Percentiles rank a stretch among this genome's conserved stretches.
phyloP scores from a whole-genome alignment of 2,329 filamentous ascomycete genomes.

The Juglanconis sp. region DNA sequence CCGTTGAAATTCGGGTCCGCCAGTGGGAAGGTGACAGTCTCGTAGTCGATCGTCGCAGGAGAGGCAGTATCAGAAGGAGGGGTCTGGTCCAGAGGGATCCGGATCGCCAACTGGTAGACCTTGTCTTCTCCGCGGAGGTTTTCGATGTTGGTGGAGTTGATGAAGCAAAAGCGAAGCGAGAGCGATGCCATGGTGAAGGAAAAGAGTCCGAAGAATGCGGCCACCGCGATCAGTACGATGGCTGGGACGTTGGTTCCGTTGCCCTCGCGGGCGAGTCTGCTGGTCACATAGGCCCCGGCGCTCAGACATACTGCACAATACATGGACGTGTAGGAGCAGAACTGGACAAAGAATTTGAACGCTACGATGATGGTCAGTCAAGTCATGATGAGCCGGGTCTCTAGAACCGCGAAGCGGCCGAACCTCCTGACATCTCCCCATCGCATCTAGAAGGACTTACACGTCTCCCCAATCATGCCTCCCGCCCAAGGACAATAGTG shows the following conservation, averaged over 20 bases:
- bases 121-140: slow-evolving; percentile 59
- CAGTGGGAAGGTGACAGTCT: slow-evolving; percentile 59
- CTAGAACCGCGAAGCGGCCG: neutral
- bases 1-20: slow-evolving; percentile 22
- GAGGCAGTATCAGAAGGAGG: neutral
- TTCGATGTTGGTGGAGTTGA: slow-evolving; percentile 84
- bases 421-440: neutral
- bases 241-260: slow-evolving; percentile 53
- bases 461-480: slow-evolving; percentile 81
- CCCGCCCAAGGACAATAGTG: slow-evolving; percentile 98
- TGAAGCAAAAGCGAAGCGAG: slow-evolving; percentile 64
- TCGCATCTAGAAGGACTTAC: slow-evolving; percentile 36
- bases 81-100: slow-evolving; percentile 49
- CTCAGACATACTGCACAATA: slow-evolving; percentile 65
- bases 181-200: slow-evolving; percentile 71
- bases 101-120: slow-evolving; percentile 71
- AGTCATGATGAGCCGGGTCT: neutral
- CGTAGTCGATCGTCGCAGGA: slow-evolving; percentile 30
- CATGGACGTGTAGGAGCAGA: slow-evolving; percentile 68
- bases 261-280: slow-evolving; percentile 45
- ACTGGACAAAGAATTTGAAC: slow-evolving; percentile 92
- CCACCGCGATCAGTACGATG: slow-evolving; percentile 63
- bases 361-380: slow-evolving; percentile 39
- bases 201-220: slow-evolving; percentile 77
- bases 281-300: slow-evolving; percentile 61